Evolutionary conservation across 305 asterid species (phyloP), one percentile per base, ranked within the genome.

Genomic region (Euphrasia arctica): DNA sequence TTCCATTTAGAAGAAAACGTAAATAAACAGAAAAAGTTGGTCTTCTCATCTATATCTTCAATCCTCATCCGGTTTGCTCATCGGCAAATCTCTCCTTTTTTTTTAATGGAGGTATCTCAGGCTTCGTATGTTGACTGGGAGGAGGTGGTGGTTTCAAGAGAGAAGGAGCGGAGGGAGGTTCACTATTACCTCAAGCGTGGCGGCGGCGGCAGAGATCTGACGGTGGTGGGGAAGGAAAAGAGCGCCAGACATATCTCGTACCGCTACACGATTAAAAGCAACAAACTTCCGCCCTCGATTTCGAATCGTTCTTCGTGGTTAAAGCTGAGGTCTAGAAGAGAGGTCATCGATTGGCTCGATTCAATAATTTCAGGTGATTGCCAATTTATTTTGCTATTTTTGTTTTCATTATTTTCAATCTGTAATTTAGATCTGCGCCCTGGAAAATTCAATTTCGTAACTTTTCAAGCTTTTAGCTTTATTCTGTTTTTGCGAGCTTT

Each of bases 341-440:
- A 88, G 70, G 94, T 88, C 43, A 63, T 88, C 32, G 84, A 88
- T 80, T 88, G 88, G 95, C 69, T 91, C 28, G 68, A 82, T 65
- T 76, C 90, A 2, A 69, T 84, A n/a, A 39, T 82, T 72, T 63
- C 87, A 73, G 96, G 98, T 91, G 66, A 60, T 62, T 29, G 12
- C 50, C 41, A 3, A 59, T 31, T 45, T 10, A 10, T 28, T 28
- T 25, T 57, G 10, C 42, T 39, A 55, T 18, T 18, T 18, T 18
- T 18, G 22, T 18, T 18, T 18, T 18, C 22, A 25, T 22, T 4
- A 7, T 12, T 54, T 9, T 14, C 66, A 4, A 0, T 9, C 47
- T 28, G 63, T 3, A 56, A 9, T 15, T 15, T 31, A 9, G 10
- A n/a, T 59, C 49, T 0, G 9, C 43, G 8, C 43, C 43, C 43